Conservation (phyloP, 768 basidiomycete species). For the Lentinula sp. region DNA sequence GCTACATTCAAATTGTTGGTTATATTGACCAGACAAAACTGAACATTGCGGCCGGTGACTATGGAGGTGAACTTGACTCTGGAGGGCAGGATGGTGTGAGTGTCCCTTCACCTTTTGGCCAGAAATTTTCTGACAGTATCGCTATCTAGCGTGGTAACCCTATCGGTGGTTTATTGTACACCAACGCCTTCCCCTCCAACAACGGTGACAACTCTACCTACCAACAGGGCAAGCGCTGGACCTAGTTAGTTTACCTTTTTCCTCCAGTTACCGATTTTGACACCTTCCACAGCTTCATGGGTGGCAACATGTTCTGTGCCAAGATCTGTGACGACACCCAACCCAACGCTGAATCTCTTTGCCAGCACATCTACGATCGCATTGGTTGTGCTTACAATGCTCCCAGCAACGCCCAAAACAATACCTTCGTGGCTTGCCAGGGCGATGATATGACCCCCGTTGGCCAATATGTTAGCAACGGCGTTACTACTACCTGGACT, state of each 20-base stretch:
- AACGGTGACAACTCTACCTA: slow-evolving; percentile 26
- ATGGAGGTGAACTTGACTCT: slow-evolving; percentile 67
- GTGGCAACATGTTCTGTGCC: slow-evolving; percentile 39
- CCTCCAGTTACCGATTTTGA: background rate
- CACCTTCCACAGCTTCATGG: slow-evolving; percentile 40
- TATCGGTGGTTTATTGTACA: slow-evolving; percentile 47
- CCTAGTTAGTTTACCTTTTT: slow-evolving; percentile 25
- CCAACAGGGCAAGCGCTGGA: slow-evolving; percentile 46
- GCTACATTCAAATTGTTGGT: slow-evolving; percentile 52
- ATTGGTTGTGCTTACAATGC: slow-evolving; percentile 53
- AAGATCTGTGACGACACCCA: slow-evolving; percentile 49
- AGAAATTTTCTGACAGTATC: background rate
- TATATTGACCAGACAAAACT: slow-evolving; percentile 50
- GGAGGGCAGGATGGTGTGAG: slow-evolving; percentile 53
- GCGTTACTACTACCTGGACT: slow-evolving; percentile 12
- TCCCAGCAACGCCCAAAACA: slow-evolving; percentile 37
- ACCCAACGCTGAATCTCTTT: slow-evolving; percentile 30
- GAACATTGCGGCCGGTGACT: slow-evolving; percentile 42
- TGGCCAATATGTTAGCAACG: slow-evolving; percentile 35
- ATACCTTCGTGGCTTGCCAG: slow-evolving; percentile 42
- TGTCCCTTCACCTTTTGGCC: background rate
- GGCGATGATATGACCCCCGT: slow-evolving; percentile 40
- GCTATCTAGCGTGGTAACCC: slow-evolving; percentile 46
- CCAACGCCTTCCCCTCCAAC: slow-evolving; percentile 31
- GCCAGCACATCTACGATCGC: slow-evolving; percentile 36